phyloP scores from a whole-genome alignment of 2,329 filamentous ascomycete species.

The Fusarium virguliforme region DNA sequence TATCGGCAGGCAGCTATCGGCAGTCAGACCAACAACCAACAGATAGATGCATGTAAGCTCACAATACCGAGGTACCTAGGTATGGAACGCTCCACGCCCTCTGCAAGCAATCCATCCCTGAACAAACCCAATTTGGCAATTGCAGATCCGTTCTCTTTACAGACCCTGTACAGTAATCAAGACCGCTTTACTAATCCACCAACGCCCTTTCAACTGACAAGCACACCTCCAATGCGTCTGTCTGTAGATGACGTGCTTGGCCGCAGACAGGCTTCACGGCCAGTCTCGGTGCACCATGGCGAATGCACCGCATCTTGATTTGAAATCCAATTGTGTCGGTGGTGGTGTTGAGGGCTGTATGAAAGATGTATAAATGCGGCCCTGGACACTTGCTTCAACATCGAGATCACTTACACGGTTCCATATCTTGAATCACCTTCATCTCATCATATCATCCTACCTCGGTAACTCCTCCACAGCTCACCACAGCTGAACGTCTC shows the following conservation, averaged over 20 bases:
- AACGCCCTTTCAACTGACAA: slow-evolving; percentile 44
- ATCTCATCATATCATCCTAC: slow-evolving; percentile 12
- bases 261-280: slow-evolving; percentile 34
- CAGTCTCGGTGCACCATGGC: slow-evolving; percentile 33
- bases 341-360: slow-evolving; percentile 13
- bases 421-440: not conserved
- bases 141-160: not conserved
- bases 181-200: slow-evolving; percentile 46
- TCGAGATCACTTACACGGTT: not conserved
- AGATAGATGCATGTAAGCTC: not conserved
- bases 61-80: not conserved
- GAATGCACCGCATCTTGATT: slow-evolving; percentile 45
- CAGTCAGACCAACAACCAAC: slow-evolving; percentile 2
- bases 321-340: slow-evolving; percentile 48
- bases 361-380: slow-evolving; percentile 41
- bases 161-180: slow-evolving; percentile 44
- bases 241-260: slow-evolving; percentile 49
- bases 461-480: slow-evolving; percentile 11
- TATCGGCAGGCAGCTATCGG: too few relatives aligned
- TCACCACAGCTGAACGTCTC: not conserved
- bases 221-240: slow-evolving; percentile 40
- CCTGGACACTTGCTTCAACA: not conserved
- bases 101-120: not conserved
- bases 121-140: slow-evolving; percentile 3
- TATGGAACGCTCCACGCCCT: not conserved